Conservation (phyloP, 345 rosid species). For the Salix caprea region DNA sequence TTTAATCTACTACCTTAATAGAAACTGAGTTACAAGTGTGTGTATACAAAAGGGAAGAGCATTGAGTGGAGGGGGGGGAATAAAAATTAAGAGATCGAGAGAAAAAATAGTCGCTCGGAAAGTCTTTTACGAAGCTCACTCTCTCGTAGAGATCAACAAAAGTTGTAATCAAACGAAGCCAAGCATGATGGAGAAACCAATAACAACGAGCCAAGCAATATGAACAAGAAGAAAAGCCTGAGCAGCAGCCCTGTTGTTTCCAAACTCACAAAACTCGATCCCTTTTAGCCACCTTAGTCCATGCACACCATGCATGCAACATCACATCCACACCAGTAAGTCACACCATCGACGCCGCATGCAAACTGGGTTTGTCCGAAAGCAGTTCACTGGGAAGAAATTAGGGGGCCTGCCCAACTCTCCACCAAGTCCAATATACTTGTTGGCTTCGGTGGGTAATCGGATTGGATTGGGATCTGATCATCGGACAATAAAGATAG, state of each 20-base stretch:
- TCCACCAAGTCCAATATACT: too few relatives aligned
- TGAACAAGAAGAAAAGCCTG: slow-evolving; percentile 26
- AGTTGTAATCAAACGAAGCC: slow-evolving; percentile 13
- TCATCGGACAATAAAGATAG: background rate
- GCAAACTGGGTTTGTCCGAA: slow-evolving; percentile 29
- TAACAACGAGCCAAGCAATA: slow-evolving; percentile 22
- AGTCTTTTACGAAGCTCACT: too few relatives aligned
- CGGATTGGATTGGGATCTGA: background rate
- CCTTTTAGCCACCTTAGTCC: slow-evolving; percentile 14
- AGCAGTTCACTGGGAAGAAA: background rate
- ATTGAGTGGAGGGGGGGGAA: too few relatives aligned
- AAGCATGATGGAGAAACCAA: slow-evolving; percentile 19
- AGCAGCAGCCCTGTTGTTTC: slow-evolving; percentile 14
- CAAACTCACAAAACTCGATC: slow-evolving; percentile 23
- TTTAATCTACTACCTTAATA: too few relatives aligned
- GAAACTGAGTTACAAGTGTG: too few relatives aligned
- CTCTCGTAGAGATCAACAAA: too few relatives aligned
- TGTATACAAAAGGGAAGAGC: too few relatives aligned
- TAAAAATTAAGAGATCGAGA: too few relatives aligned
- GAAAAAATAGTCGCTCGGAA: too few relatives aligned
- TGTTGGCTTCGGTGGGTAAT: background rate
- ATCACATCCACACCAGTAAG: slow-evolving; percentile 31
- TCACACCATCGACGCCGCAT: slow-evolving; percentile 27
- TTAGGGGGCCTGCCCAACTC: too few relatives aligned
- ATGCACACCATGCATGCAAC: slow-evolving; percentile 24